These are phyloP conservation scores for Cytospora schulzeri DNA, from an alignment of 2,329 filamentous ascomycete genomes.

Conservation along the genomic window DNA sequence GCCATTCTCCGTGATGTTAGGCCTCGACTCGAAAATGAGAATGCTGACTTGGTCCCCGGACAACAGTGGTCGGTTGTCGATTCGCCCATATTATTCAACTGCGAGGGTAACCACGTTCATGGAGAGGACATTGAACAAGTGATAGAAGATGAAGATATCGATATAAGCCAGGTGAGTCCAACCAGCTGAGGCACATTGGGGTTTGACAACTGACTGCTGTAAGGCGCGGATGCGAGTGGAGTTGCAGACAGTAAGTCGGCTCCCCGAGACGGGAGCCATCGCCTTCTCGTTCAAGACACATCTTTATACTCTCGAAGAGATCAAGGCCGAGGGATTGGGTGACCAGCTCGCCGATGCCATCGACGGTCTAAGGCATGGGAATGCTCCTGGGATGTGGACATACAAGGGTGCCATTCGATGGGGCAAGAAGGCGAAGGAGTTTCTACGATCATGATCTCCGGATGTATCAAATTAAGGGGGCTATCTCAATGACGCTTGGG, in stretches of 20 bases:
- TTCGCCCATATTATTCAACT: slow-evolving; percentile 44
- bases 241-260: slow-evolving; percentile 53
- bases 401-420: slow-evolving; percentile 55
- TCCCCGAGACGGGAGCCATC: slow-evolving; percentile 49
- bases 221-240: slow-evolving; percentile 50
- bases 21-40: neutral
- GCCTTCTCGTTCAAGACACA: slow-evolving; percentile 61
- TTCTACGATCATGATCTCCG: slow-evolving; percentile 41
- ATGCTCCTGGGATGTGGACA: slow-evolving; percentile 55
- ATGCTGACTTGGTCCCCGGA: neutral
- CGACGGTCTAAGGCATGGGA: slow-evolving; percentile 53
- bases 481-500: too few relatives aligned
- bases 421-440: slow-evolving; percentile 50
- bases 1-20: neutral
- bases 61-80: slow-evolving; percentile 53
- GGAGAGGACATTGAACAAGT: slow-evolving; percentile 35
- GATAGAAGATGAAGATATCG: slow-evolving; percentile 40
- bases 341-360: slow-evolving; percentile 52
- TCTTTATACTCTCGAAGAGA: slow-evolving; percentile 49
- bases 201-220: neutral
- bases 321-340: slow-evolving; percentile 53
- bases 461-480: too few relatives aligned
- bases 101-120: slow-evolving; percentile 42
- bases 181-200: neutral
- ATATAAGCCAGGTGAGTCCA: slow-evolving; percentile 41